Conservation (phyloP, 768 basidiomycete genomes). For the Boletus subcaerulescens region DNA sequence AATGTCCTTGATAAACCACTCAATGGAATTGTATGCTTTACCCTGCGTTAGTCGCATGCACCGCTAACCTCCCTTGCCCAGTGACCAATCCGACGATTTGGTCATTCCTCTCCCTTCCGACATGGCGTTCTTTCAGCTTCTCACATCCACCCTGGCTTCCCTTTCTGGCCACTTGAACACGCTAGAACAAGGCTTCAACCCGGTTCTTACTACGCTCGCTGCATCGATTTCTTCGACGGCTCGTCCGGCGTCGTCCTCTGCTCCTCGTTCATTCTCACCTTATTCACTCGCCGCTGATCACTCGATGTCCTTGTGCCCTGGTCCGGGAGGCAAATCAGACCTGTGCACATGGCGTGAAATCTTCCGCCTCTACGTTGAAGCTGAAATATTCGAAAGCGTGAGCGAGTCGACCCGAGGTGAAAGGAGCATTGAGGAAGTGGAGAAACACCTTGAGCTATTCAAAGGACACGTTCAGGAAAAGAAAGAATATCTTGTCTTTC, state of each 20-base stretch:
- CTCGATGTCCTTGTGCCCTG: constrained; percentile 38
- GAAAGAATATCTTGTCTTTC: constrained; percentile 50
- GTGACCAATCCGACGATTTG: constrained; percentile 42
- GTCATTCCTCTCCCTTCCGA: constrained; percentile 82
- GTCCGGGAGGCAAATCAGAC: constrained; percentile 43
- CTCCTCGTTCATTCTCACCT: constrained; percentile 31
- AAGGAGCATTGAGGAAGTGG: constrained; percentile 64
- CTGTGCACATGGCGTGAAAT: constrained; percentile 88
- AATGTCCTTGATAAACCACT: neutral
- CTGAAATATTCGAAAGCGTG: constrained; percentile 78
- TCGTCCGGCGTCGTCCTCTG: constrained; percentile 32
- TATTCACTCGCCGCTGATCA: constrained; percentile 28
- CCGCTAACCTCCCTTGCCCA: constrained; percentile 2
- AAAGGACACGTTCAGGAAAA: constrained; percentile 53
- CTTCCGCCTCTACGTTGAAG: constrained; percentile 82
- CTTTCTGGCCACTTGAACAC: constrained; percentile 49
- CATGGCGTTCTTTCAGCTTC: constrained; percentile 72
- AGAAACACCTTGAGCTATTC: constrained; percentile 62
- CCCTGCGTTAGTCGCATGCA: neutral
- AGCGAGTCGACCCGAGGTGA: constrained; percentile 67
- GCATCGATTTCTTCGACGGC: constrained; percentile 31
- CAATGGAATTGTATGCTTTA: constrained; percentile 8
- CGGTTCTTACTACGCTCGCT: constrained; percentile 48
- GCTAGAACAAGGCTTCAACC: constrained; percentile 50
- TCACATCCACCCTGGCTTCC: constrained; percentile 57